Conservation (phyloP, 164 flowering plant genomes). For the Stephania cephalantha region DNA sequence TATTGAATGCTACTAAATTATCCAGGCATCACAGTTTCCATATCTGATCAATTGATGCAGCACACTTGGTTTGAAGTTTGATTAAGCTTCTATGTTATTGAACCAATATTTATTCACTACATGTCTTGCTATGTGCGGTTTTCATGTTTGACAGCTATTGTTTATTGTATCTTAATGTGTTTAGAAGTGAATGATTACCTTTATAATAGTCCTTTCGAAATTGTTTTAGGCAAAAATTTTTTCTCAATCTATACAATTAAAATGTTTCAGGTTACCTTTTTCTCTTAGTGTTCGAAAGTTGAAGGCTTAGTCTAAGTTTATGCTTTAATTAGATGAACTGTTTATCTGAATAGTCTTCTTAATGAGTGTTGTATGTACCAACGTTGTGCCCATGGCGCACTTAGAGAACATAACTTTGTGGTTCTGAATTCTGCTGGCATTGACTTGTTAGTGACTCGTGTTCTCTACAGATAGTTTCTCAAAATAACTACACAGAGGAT, state of each 20-base stretch:
- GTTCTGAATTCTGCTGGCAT: background rate
- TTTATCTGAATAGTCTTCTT: background rate
- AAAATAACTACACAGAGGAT: slow-evolving; percentile 56
- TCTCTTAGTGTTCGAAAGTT: background rate
- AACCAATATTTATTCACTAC: background rate
- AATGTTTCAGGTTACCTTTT: background rate
- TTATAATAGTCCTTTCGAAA: background rate
- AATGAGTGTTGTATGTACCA: background rate
- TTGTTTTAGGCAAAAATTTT: no score
- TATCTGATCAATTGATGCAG: background rate
- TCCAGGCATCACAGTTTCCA: background rate
- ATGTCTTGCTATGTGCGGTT: background rate
- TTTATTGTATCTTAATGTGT: background rate
- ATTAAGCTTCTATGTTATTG: background rate
- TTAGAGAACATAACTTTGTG: background rate
- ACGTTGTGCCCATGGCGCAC: background rate
- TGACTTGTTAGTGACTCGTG: background rate
- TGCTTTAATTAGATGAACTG: background rate
- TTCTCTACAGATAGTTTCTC: slow-evolving; percentile 47
- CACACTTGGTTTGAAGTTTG: background rate
- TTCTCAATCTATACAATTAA: background rate
- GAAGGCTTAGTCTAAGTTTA: background rate
- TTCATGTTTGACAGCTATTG: background rate
- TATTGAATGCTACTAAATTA: background rate
- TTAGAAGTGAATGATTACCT: background rate